These are phyloP conservation scores for Fusarium dlaminii DNA, from an alignment of 2,329 filamentous ascomycete genomes.

Conservation along the genomic window DNA sequence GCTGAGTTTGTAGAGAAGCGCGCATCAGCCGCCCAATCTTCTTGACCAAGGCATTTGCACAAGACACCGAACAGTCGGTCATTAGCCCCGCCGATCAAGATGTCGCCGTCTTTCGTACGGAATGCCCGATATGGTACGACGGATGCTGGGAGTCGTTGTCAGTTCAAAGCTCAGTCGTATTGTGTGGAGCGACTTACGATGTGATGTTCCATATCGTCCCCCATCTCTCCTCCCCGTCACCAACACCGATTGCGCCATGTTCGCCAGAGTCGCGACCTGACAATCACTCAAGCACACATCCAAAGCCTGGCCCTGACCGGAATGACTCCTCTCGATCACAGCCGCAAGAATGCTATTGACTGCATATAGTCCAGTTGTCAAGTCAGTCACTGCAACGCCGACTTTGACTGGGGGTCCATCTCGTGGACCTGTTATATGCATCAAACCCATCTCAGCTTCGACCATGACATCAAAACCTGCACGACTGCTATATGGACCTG, in stretches of 20 bases:
- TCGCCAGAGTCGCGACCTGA: slow-evolving; percentile 91
- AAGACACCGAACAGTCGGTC: slow-evolving; percentile 72
- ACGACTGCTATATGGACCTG: slow-evolving; percentile 83
- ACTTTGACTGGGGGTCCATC: slow-evolving; percentile 95
- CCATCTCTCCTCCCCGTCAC: slow-evolving; percentile 86
- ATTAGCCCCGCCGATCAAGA: slow-evolving; percentile 75
- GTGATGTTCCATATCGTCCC: slow-evolving; percentile 92
- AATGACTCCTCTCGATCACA: slow-evolving; percentile 75
- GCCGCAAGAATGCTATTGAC: slow-evolving; percentile 94
- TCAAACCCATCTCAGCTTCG: slow-evolving; percentile 94
- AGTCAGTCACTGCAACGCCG: slow-evolving; percentile 92
- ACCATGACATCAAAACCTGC: slow-evolving; percentile 99
- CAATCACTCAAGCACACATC: slow-evolving; percentile 91
- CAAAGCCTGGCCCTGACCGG: slow-evolving; percentile 86
- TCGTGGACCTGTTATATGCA: slow-evolving; percentile 93
- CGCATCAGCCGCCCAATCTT: slow-evolving; percentile 66
- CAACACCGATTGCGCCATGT: slow-evolving; percentile 89
- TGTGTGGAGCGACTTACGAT: slow-evolving; percentile 67
- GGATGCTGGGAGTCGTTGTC: slow-evolving; percentile 65
- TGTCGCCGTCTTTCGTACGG: slow-evolving; percentile 71
- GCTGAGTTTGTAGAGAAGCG: slow-evolving; percentile 68
- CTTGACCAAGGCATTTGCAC: slow-evolving; percentile 64
- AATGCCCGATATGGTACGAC: slow-evolving; percentile 95
- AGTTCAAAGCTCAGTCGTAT: accelerated
- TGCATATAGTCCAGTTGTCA: slow-evolving; percentile 93